Evolutionary conservation across 139 green algal genomes (phyloP).

Genomic region (Diplosphaera chodatii): DNA sequence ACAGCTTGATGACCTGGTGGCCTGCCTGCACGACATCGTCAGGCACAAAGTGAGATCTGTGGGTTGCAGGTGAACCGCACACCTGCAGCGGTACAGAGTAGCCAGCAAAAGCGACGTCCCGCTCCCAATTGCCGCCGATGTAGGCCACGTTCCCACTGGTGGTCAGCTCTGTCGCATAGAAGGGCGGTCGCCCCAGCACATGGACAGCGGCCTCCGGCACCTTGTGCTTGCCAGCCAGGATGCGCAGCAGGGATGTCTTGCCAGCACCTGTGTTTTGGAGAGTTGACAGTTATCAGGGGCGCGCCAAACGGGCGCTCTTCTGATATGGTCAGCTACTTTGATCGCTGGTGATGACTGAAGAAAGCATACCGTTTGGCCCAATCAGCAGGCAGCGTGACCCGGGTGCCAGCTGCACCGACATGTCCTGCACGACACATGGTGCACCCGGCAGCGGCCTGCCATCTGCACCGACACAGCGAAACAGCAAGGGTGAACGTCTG

Average conservation of each 20-base stretch:
- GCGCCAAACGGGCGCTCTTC: no score
- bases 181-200: constrained; percentile 82
- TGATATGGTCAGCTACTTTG: no score
- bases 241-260: constrained; percentile 84
- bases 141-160: constrained; percentile 78
- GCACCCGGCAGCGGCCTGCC: constrained; percentile 59
- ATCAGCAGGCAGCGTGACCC: constrained; percentile 75
- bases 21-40: no score
- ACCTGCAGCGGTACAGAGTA: constrained; percentile 78
- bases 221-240: constrained; percentile 91
- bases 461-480: constrained; percentile 44
- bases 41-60: no score
- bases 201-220: constrained; percentile 47
- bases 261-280: constrained; percentile 32
- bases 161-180: constrained; percentile 86
- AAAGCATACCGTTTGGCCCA: constrained; percentile 64
- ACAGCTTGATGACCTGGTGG: no score
- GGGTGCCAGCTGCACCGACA: constrained; percentile 48
- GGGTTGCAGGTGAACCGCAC: background rate
- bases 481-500: no score
- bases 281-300: no score
- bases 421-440: constrained; percentile 59
- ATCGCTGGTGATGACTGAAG: no score
- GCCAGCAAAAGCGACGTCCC: constrained; percentile 90
- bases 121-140: constrained; percentile 89